phyloP scores from a whole-genome alignment of 2,329 filamentous ascomycete species.

The Hirsutella rhossiliensis region DNA sequence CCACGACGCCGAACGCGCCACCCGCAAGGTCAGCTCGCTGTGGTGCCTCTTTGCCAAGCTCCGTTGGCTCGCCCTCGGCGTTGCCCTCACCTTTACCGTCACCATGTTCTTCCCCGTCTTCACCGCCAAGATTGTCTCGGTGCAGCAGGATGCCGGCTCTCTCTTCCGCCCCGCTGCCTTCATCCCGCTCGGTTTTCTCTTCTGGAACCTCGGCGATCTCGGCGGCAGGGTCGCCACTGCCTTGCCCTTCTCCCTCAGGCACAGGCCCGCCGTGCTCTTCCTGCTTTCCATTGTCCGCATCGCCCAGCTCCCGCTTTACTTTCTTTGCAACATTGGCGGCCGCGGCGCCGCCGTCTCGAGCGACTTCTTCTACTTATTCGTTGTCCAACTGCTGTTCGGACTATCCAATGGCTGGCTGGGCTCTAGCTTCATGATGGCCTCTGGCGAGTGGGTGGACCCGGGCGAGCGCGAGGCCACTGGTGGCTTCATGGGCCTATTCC shows the following conservation, averaged over 20 bases:
- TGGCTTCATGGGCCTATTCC: conserved; percentile 83
- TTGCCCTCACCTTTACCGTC: conserved; percentile 69
- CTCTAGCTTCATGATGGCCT: conserved; percentile 84
- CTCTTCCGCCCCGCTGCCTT: conserved; percentile 66
- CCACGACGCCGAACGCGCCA: conserved; percentile 39
- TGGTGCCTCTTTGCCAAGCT: conserved; percentile 62
- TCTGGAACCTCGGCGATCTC: conserved; percentile 89
- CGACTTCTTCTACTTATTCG: conserved; percentile 75
- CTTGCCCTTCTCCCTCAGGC: conserved; percentile 42
- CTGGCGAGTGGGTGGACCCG: conserved; percentile 67
- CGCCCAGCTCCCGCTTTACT: conserved; percentile 70
- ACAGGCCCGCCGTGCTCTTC: conserved; percentile 57
- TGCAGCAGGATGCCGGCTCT: conserved; percentile 27
- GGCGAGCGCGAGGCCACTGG: conserved; percentile 81
- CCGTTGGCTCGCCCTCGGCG: conserved; percentile 61
- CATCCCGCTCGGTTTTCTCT: conserved; percentile 79
- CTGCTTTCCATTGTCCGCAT: conserved; percentile 51
- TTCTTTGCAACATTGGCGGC: conserved; percentile 78
- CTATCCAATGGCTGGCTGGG: conserved; percentile 79
- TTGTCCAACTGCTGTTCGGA: conserved; percentile 78
- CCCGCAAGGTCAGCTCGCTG: conserved; percentile 42
- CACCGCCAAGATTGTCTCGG: conserved; percentile 52
- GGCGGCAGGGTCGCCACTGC: conserved; percentile 59
- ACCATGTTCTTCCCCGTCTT: conserved; percentile 97
- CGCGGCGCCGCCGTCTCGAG: conserved; percentile 62